phyloP scores from a whole-genome alignment of 75 land plant species.

The Isoetes taiwanensis region DNA sequence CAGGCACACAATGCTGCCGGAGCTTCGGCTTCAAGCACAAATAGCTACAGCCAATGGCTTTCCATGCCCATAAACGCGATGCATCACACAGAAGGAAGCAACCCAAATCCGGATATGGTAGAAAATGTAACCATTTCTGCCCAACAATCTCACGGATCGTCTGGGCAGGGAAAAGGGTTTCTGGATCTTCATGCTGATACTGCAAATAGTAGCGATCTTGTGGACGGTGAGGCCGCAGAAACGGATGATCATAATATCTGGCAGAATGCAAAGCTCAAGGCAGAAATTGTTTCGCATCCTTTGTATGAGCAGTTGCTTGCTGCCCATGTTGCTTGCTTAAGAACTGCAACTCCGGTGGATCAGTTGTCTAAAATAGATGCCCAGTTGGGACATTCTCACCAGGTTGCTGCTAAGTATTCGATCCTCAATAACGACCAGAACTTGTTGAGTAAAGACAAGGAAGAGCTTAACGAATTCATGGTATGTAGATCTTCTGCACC shows the following conservation, averaged over 20 bases:
- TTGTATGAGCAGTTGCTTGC: slow-evolving; percentile 67
- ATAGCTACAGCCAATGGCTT: slow-evolving; percentile 10
- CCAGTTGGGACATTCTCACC: slow-evolving; percentile 58
- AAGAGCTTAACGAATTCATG: slow-evolving; percentile 86
- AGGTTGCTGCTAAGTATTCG: slow-evolving; percentile 69
- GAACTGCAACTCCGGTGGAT: slow-evolving; percentile 89
- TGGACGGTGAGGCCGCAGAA: slow-evolving; percentile 10
- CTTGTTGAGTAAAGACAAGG: slow-evolving; percentile 37
- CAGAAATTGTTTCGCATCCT: slow-evolving; percentile 67
- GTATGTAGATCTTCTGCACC: slow-evolving; percentile 19
- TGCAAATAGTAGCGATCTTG: slow-evolving; percentile 16
- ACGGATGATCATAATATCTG: neutral
- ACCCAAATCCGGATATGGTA: slow-evolving; percentile 6
- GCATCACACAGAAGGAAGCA: slow-evolving; percentile 8
- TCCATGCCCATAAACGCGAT: slow-evolving; percentile 10
- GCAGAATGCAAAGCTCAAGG: slow-evolving; percentile 42
- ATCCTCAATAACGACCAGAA: slow-evolving; percentile 25
- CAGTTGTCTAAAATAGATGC: slow-evolving; percentile 85
- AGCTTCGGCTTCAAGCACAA: slow-evolving; percentile 22
- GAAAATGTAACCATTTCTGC: neutral
- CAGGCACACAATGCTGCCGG: slow-evolving; percentile 9
- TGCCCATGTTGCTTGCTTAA: slow-evolving; percentile 77
- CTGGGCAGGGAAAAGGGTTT: slow-evolving; percentile 11
- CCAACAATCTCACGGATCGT: neutral
- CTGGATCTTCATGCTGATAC: slow-evolving; percentile 21